These are phyloP conservation scores for Claviceps maximensis DNA, from an alignment of 2,329 filamentous ascomycete species.

Conservation along the genomic window DNA sequence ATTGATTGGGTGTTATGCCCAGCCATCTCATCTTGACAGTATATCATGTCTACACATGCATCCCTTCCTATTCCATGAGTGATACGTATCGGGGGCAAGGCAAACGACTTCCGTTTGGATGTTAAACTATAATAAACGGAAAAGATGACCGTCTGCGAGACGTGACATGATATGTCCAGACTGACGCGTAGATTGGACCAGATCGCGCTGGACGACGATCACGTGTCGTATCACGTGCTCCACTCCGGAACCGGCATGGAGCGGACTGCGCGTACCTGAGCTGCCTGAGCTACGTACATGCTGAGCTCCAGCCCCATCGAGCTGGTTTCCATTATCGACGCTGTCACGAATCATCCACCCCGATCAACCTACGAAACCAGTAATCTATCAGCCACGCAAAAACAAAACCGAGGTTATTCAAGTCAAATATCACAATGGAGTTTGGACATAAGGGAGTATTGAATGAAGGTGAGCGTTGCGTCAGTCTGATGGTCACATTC, in stretches of 20 bases:
- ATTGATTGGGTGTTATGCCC: too few species aligned
- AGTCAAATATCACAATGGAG: constrained; percentile 35
- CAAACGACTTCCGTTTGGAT: too few species aligned
- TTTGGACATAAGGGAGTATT: constrained; percentile 49
- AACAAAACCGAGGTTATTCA: not conserved
- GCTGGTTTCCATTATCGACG: constrained; percentile 12
- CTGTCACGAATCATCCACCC: constrained; percentile 9
- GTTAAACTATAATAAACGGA: not conserved
- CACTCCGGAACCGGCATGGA: constrained; percentile 6
- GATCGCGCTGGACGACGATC: not conserved
- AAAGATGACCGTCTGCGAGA: not conserved
- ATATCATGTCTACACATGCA: too few species aligned
- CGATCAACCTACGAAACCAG: not conserved
- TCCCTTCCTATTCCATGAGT: too few species aligned
- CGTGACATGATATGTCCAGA: not conserved
- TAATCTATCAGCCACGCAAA: not conserved
- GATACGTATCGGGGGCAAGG: too few species aligned
- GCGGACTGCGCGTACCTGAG: constrained; percentile 27
- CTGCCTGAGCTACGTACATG: constrained; percentile 29
- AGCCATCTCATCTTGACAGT: too few species aligned
- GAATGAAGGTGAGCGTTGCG: constrained; percentile 41
- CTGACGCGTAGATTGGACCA: not conserved
- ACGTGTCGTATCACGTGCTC: not conserved
- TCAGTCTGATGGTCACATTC: not conserved
- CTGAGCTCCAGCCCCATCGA: constrained; percentile 21